phyloP scores from a whole-genome alignment of 768 basidiomycete genomes.

The Rhizopogon salebrosus region DNA sequence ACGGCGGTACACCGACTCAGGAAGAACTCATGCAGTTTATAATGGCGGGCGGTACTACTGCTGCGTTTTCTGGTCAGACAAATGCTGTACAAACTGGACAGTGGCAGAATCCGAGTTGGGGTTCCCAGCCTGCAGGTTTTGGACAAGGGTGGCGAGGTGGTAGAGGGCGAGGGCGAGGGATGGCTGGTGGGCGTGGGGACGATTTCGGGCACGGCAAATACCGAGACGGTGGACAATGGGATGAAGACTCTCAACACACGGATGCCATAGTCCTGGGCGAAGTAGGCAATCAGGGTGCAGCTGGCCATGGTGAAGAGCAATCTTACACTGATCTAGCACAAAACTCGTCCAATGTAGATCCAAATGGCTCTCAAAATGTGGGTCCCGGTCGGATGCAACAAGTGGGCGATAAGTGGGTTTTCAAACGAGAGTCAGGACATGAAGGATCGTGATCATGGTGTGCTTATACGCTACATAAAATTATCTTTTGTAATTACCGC shows the following conservation, averaged over 20 bases:
- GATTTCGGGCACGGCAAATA: constrained; percentile 39
- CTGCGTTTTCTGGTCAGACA: constrained; percentile 13
- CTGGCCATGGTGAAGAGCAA: not conserved
- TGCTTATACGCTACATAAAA: too few species aligned
- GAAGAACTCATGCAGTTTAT: constrained; percentile 77
- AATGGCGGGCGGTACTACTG: constrained; percentile 33
- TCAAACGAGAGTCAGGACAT: constrained; percentile 41
- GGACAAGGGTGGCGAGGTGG: constrained; percentile 36
- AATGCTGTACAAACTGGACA: constrained; percentile 17
- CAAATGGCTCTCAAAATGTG: constrained; percentile 6
- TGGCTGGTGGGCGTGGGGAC: constrained; percentile 25
- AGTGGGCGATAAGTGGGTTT: constrained; percentile 70
- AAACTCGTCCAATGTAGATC: not conserved
- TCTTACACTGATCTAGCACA: constrained; percentile 3
- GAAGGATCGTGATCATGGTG: constrained; percentile 16
- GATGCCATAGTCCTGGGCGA: constrained; percentile 60
- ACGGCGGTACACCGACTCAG: constrained; percentile 64
- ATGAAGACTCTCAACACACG: constrained; percentile 31
- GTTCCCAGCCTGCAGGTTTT: constrained; percentile 28
- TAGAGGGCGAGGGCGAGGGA: constrained; percentile 32
- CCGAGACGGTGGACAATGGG: constrained; percentile 37
- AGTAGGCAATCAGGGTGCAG: constrained; percentile 26
- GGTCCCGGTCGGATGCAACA: constrained; percentile 56
- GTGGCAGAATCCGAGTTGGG: constrained; percentile 17
- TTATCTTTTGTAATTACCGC: constrained; percentile 1